A percentile compares a stretch with the other conserved stretches of the same genome.
These are phyloP conservation scores for Stemphylium vesicarium DNA, from an alignment of 2,329 filamentous ascomycete genomes.

Conservation along the genomic window DNA sequence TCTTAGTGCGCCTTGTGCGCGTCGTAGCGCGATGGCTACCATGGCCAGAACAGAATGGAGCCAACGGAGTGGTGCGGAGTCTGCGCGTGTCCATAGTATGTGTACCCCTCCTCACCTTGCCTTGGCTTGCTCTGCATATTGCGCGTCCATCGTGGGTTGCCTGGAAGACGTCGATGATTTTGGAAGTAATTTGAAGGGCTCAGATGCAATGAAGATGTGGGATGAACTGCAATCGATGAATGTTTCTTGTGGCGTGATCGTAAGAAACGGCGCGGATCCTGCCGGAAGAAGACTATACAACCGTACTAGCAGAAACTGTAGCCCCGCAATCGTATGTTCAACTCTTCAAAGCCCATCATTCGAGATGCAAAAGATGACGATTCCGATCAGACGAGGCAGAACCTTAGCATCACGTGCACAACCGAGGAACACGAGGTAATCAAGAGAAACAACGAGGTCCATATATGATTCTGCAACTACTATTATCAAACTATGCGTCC, in stretches of 20 bases:
- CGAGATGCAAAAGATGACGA: too few species aligned
- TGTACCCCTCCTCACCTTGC: slow-evolving; percentile 13
- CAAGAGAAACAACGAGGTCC: too few species aligned
- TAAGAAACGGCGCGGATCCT: slow-evolving; percentile 1
- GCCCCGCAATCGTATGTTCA: background rate
- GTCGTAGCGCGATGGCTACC: slow-evolving; percentile 19
- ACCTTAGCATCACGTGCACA: too few species aligned
- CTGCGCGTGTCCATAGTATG: background rate
- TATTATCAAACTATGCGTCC: too few species aligned
- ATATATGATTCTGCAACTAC: too few species aligned
- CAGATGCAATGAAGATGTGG: background rate
- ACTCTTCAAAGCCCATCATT: background rate
- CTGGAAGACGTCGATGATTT: too few species aligned
- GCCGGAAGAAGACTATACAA: background rate
- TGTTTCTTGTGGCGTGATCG: background rate
- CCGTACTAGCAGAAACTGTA: background rate
- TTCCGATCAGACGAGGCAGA: too few species aligned
- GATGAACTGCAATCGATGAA: background rate
- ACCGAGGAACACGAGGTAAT: too few species aligned
- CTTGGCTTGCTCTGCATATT: background rate
- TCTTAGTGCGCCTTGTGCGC: slow-evolving; percentile 17
- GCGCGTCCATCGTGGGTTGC: too few species aligned
- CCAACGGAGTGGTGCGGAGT: slow-evolving; percentile 20
- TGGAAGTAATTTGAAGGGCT: too few species aligned
- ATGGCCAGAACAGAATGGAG: slow-evolving; percentile 11